Percentiles rank a stretch among this genome's conserved stretches.
These are phyloP conservation scores for Coix lacrymajobi DNA, from an alignment of 176 grass and related monocot species.

Conservation along the genomic window DNA sequence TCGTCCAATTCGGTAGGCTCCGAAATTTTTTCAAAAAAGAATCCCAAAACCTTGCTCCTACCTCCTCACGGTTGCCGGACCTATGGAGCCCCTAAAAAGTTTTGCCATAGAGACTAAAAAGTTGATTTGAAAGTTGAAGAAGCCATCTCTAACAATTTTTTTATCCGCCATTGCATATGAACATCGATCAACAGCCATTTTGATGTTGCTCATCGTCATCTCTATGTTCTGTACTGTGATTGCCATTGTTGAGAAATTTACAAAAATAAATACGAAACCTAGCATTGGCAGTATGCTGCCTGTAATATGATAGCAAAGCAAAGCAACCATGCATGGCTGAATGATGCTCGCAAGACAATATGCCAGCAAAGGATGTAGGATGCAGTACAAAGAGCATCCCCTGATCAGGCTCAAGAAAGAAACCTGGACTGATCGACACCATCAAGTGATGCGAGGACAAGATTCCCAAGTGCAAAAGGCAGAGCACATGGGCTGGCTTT, in stretches of 20 bases:
- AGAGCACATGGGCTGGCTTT: constrained; percentile 31
- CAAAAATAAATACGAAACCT: neutral
- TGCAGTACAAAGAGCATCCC: neutral
- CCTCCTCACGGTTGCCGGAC: no score
- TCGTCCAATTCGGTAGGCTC: no score
- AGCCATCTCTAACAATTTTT: no score
- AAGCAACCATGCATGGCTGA: neutral
- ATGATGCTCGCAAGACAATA: neutral
- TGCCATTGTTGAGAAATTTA: neutral
- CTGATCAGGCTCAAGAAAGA: neutral
- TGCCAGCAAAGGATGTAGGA: neutral
- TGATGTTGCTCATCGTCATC: neutral
- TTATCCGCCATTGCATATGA: no score
- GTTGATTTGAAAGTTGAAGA: no score
- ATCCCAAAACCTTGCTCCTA: no score
- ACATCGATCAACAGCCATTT: neutral
- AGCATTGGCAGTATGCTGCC: neutral
- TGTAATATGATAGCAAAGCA: neutral
- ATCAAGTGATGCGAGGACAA: neutral
- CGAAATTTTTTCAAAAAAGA: no score
- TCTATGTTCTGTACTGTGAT: neutral
- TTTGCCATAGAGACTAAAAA: no score
- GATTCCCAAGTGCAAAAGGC: constrained; percentile 21
- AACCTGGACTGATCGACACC: neutral
- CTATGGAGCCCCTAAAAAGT: no score